A percentile compares a stretch with the other conserved stretches of the same genome.
Conservation (phyloP, 768 basidiomycete genomes). For the Leccinum boreale region DNA sequence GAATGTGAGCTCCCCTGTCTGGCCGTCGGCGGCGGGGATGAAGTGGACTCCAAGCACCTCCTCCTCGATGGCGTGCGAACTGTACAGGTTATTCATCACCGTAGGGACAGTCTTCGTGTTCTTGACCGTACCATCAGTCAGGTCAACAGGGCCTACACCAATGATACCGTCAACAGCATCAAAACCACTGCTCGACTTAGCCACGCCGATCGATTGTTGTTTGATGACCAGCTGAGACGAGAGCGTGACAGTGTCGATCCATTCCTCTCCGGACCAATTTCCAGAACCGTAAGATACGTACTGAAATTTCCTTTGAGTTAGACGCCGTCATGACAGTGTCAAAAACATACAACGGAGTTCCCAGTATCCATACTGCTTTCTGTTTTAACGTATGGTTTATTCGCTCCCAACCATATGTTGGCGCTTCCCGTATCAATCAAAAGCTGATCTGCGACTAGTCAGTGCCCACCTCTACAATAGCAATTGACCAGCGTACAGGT, state of each 20-base stretch:
- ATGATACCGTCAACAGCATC: conserved; percentile 37
- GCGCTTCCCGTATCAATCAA: conserved; percentile 32
- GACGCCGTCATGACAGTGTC: not conserved
- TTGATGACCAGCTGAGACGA: not conserved
- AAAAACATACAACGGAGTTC: conserved; percentile 14
- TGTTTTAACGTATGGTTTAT: conserved; percentile 10
- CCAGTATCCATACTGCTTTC: conserved; percentile 18
- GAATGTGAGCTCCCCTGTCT: conserved; percentile 25
- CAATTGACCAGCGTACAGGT: conserved; percentile 17
- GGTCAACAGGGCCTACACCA: conserved; percentile 32
- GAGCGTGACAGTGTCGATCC: conserved; percentile 9
- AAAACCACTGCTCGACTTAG: conserved; percentile 24
- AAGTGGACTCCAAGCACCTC: conserved; percentile 33
- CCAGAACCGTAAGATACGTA: conserved; percentile 3
- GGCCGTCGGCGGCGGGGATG: conserved; percentile 16
- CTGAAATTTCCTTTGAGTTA: not conserved
- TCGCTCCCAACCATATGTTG: conserved; percentile 28
- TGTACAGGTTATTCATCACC: conserved; percentile 33
- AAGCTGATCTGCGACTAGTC: conserved; percentile 20
- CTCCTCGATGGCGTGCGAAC: conserved; percentile 23
- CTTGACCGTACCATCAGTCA: conserved; percentile 27
- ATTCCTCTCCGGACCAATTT: conserved; percentile 11
- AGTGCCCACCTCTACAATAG: not conserved
- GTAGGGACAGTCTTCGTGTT: conserved; percentile 24
- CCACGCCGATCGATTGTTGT: conserved; percentile 36